Evolutionary conservation across 1,284 basidiomycete species (phyloP).

Genomic region (Cutaneotrichosporon spelunceum): DNA sequence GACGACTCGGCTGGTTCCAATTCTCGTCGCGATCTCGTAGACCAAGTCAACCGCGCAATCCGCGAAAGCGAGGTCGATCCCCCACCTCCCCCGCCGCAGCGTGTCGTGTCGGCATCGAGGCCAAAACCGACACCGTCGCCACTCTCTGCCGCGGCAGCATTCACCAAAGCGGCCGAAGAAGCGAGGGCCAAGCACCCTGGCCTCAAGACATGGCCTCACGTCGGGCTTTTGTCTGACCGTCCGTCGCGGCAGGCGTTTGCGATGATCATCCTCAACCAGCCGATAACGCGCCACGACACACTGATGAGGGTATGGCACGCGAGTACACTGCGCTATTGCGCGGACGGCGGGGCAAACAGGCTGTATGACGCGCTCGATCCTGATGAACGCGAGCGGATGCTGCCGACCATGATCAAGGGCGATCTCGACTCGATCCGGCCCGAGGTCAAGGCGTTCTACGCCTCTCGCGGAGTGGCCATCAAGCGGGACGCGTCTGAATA

Average conservation of each 20-base stretch:
- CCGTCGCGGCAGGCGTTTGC: conserved; percentile 50
- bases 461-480: conserved; percentile 65
- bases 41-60: conserved; percentile 19
- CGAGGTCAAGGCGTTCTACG: conserved; percentile 71
- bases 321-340: conserved; percentile 61
- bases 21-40: conserved; percentile 16
- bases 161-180: conserved; percentile 11
- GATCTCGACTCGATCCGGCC: conserved; percentile 83
- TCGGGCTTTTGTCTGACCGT: conserved; percentile 13
- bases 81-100: conserved; percentile 19
- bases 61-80: conserved; percentile 20
- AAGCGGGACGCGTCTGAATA: conserved; percentile 69
- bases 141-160: neutral
- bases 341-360: conserved; percentile 91
- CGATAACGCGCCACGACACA: conserved; percentile 62
- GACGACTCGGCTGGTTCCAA: neutral
- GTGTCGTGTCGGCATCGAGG: neutral
- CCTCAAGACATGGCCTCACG: conserved; percentile 18
- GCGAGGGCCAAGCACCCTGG: conserved; percentile 15
- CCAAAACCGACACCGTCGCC: neutral
- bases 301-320: conserved; percentile 68
- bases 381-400: conserved; percentile 50
- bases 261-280: conserved; percentile 84
- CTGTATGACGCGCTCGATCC: conserved; percentile 64
- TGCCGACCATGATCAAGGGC: conserved; percentile 85